These are phyloP conservation scores for Platanthera zijinensis DNA, from an alignment of 106 monocot species.

Conservation along the genomic window DNA sequence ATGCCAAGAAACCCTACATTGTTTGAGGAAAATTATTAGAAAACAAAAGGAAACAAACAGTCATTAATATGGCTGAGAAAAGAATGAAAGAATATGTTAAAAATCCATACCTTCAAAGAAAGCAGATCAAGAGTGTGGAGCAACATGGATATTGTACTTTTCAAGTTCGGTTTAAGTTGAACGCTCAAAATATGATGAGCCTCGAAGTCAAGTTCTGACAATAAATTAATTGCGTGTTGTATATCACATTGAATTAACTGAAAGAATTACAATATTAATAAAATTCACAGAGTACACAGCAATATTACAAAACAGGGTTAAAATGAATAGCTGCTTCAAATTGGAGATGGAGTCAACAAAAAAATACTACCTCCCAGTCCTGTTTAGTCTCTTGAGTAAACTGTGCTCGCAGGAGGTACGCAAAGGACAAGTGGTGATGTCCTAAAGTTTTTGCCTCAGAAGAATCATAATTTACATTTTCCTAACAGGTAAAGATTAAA, in stretches of 20 bases:
- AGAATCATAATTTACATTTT: slow-evolving; percentile 17
- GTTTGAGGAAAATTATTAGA: neutral
- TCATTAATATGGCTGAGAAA: neutral
- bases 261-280: slow-evolving; percentile 4
- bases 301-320: neutral
- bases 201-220: slow-evolving; percentile 17
- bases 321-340: neutral
- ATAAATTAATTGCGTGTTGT: slow-evolving; percentile 28
- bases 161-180: neutral
- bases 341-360: neutral
- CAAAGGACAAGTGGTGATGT: slow-evolving; percentile 46
- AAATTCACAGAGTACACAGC: neutral
- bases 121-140: slow-evolving; percentile 43
- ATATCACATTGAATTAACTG: slow-evolving; percentile 41
- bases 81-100: neutral
- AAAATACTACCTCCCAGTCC: slow-evolving; percentile 35
- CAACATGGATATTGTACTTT: slow-evolving; percentile 31
- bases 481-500: slow-evolving; percentile 15
- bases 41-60: slow-evolving; percentile 1
- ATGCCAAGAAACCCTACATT: slow-evolving; percentile 48
- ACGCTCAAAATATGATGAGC: slow-evolving; percentile 10
- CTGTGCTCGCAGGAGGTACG: slow-evolving; percentile 61
- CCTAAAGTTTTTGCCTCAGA: slow-evolving; percentile 15
- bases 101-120: slow-evolving; percentile 34
- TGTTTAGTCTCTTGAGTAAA: slow-evolving; percentile 57